Conservation (phyloP, 164 flowering plant genomes). For the Vitis riparia region DNA sequence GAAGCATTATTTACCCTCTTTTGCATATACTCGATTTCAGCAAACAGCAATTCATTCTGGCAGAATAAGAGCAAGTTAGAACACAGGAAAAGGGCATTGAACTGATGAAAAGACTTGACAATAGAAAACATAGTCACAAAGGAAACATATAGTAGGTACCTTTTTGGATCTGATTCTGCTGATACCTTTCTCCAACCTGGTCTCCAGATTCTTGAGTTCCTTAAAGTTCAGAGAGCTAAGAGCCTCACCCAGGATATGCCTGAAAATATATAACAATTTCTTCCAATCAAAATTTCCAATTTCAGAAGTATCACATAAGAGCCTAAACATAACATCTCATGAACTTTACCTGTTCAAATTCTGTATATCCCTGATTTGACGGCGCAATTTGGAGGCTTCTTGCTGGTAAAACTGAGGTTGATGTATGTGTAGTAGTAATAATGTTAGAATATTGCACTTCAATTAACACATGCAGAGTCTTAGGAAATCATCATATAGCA, state of each 20-base stretch:
- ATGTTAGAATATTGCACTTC: neutral
- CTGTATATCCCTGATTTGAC: conserved; percentile 37
- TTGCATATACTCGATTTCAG: conserved; percentile 50
- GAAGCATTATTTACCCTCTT: conserved; percentile 34
- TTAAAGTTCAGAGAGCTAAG: conserved; percentile 27
- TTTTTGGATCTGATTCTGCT: conserved; percentile 39
- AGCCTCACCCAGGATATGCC: conserved; percentile 47
- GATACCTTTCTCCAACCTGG: conserved; percentile 42
- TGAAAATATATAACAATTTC: conserved; percentile 8
- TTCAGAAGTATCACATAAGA: neutral
- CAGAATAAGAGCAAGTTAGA: neutral
- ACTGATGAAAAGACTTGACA: no score
- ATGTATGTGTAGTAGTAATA: neutral
- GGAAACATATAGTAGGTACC: conserved; percentile 14
- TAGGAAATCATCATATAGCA: no score
- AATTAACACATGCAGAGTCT: no score
- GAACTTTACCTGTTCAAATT: conserved; percentile 30
- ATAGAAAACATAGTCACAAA: no score
- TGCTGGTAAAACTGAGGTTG: conserved; percentile 41
- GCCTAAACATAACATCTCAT: neutral
- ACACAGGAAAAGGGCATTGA: no score
- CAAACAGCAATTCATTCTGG: conserved; percentile 40
- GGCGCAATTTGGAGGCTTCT: conserved; percentile 38
- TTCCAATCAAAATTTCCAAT: neutral
- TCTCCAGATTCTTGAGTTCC: conserved; percentile 45